Base-by-base conservation (phyloP, 371 early-diverging fungal genomes). In the Conidiobolus incongruus region DNA sequence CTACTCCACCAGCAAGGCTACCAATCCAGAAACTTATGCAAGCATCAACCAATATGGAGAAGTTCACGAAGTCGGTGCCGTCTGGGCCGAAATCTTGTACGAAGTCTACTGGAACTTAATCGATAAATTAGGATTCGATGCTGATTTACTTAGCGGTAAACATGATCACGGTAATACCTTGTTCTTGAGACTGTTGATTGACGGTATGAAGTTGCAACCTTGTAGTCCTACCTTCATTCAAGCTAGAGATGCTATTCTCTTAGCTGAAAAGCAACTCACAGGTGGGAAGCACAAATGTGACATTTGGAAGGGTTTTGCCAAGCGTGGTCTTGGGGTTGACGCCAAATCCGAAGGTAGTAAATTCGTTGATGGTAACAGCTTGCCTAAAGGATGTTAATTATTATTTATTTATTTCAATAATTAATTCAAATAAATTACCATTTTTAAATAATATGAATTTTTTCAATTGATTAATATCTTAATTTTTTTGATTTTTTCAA, bases 231-330 rank as follows among this genome's bases (percentile, higher is more conserved):
- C 62, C 20, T 90, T 92, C 54, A 63, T 77, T 23, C 73, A 82
- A 46, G 86, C 90, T 32, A 77, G 93, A 55, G 86, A 89, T 46
- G 69, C 71, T 20, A 65, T 70, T 41, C 30, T 55, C 29, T 59
- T 62, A 40, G 88, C 93, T 6, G 90, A 92, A 45, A 51, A 70
- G 45, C 52, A 63, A 22, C 52, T 80, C 52, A 82, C 81, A 13
- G 66, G 68, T n/a, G 84, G 86, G 24, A 60, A 66, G 35, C 74
- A 86, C 63, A 51, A 64, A 39, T 92, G 93, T 56, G 60, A 60
- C 33, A 70, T 92, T 42, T 92, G 88, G 74, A 64, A 51, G 38
- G 90, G 65, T 7, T 92, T 92, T 65, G 75, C 90, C 44, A 82
- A 77, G 54, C 78, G 93, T 34, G 93, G 93, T 19, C 61, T 89